Percentiles rank a stretch among this genome's conserved stretches.
phyloP scores from a whole-genome alignment of 176 grass and related monocot species.

The Saccharum spontaneum region DNA sequence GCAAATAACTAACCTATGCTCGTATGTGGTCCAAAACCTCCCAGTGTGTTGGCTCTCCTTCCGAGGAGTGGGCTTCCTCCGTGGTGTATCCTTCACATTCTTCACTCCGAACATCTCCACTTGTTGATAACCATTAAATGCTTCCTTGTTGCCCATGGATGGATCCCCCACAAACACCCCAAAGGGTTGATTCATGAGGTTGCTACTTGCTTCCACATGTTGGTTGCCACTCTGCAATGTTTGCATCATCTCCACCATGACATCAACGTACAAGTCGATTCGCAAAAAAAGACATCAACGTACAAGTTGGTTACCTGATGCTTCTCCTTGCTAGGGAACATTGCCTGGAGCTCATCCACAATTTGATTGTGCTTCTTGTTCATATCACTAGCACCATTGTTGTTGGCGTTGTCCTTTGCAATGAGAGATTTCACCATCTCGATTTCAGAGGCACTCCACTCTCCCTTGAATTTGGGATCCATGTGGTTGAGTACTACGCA shows the following conservation, averaged over 20 bases:
- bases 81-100: neutral
- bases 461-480: neutral
- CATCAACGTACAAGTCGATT: slow-evolving; percentile 22
- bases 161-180: neutral
- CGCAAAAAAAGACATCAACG: neutral
- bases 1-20: slow-evolving; percentile 25
- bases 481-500: neutral
- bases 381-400: neutral
- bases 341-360: neutral
- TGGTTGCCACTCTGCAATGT: neutral
- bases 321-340: slow-evolving; percentile 21
- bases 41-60: neutral
- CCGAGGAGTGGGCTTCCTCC: neutral
- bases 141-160: neutral
- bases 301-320: slow-evolving; percentile 22
- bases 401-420: neutral
- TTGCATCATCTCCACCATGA: neutral
- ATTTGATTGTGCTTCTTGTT: slow-evolving; percentile 23
- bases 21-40: slow-evolving; percentile 11
- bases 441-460: neutral
- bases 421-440: neutral
- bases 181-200: neutral
- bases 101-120: neutral
- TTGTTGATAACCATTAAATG: neutral
- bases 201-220: neutral